Conservation (phyloP, 163 green algal species). For the Chloromonas sp. region DNA sequence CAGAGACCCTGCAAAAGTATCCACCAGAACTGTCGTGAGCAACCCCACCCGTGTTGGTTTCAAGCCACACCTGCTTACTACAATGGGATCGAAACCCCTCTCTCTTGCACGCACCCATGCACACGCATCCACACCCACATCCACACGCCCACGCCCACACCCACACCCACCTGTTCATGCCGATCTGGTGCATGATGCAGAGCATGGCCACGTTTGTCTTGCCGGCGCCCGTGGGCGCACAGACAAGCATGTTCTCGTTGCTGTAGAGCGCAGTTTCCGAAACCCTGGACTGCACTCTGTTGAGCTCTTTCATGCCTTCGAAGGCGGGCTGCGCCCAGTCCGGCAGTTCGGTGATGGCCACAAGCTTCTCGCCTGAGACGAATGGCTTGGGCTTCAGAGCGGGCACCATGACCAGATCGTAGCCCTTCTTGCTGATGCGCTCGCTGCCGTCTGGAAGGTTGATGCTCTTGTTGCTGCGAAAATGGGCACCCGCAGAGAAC, state of each 20-base stretch:
- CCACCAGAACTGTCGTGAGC: too few species aligned
- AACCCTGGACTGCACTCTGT: slow-evolving; percentile 61
- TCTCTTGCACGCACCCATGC: too few species aligned
- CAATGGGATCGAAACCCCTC: too few species aligned
- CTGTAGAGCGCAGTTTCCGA: slow-evolving; percentile 82
- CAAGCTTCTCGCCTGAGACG: slow-evolving; percentile 71
- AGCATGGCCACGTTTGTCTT: slow-evolving; percentile 99
- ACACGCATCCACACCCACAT: too few species aligned
- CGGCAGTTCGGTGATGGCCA: slow-evolving; percentile 76
- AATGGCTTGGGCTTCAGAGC: slow-evolving; percentile 88
- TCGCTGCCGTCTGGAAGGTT: slow-evolving; percentile 66
- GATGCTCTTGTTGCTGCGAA: slow-evolving; percentile 74
- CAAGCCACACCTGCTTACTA: too few species aligned
- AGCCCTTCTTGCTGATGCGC: slow-evolving; percentile 27
- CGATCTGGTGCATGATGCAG: slow-evolving; percentile 91
- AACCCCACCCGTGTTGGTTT: too few species aligned
- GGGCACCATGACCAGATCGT: slow-evolving; percentile 94
- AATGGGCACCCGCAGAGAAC: slow-evolving; percentile 75
- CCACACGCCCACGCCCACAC: too few species aligned
- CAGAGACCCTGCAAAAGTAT: too few species aligned
- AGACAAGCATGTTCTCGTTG: slow-evolving; percentile 87
- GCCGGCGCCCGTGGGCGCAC: slow-evolving; percentile 71
- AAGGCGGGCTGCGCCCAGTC: slow-evolving; percentile 88
- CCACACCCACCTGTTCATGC: slow-evolving; percentile 17
- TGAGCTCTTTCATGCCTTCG: slow-evolving; percentile 72